Percentiles rank a stretch among this genome's conserved stretches.
Evolutionary conservation across 345 rosid species (phyloP).

Genomic region (Raphanus raphanistrum): DNA sequence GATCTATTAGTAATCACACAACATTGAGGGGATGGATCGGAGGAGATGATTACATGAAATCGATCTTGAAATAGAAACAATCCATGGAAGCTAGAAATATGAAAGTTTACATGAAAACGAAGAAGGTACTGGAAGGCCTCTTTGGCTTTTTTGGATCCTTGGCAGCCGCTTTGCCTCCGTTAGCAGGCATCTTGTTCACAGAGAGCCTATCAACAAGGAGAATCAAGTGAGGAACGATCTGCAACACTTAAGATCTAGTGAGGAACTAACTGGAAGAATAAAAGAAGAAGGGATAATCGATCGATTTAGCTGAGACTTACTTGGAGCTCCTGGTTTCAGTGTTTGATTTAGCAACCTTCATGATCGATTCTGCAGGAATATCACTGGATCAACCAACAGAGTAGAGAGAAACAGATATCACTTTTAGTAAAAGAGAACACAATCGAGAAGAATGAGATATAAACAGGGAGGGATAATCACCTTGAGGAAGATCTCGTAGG

Average conservation of each 20-base stretch:
- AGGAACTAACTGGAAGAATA: not conserved
- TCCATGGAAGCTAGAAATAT: no score
- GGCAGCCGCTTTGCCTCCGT: conserved; percentile 11
- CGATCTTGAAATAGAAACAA: no score
- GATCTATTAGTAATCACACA: no score
- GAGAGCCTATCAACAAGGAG: not conserved
- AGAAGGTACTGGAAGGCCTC: conserved; percentile 76
- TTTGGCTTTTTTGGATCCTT: conserved; percentile 75
- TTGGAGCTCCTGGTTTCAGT: conserved; percentile 64
- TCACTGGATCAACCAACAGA: not conserved
- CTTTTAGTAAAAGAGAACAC: no score
- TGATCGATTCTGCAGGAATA: conserved; percentile 50
- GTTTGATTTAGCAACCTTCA: conserved; percentile 92
- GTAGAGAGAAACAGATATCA: no score
- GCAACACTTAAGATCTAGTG: conserved; percentile 28
- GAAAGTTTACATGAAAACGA: conserved; percentile 76
- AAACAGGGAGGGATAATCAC: no score
- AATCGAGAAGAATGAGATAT: no score
- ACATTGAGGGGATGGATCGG: no score
- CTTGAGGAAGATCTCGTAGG: no score
- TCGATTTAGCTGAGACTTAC: conserved; percentile 44
- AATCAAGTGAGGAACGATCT: conserved; percentile 33
- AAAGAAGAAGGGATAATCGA: not conserved
- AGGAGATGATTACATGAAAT: no score
- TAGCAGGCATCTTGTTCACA: not conserved